Conservation (phyloP, 1,284 basidiomycete species). For the Malassezia slooffiae region DNA sequence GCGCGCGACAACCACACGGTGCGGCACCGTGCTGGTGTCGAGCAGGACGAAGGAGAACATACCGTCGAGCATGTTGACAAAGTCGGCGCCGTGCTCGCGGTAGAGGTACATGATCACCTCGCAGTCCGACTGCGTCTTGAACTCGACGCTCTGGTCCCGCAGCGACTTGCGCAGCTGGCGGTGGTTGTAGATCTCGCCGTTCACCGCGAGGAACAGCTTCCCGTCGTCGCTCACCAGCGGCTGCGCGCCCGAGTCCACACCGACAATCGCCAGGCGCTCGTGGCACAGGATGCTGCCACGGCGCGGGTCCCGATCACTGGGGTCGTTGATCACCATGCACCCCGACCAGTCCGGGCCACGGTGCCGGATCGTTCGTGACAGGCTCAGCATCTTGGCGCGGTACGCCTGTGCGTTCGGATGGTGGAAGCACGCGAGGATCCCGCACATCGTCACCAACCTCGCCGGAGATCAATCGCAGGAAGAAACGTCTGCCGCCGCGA, state of each 20-base stretch:
- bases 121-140: conserved; percentile 98
- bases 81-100: conserved; percentile 46
- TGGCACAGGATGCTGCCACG: conserved; percentile 47
- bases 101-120: conserved; percentile 71
- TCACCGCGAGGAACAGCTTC: conserved; percentile 78
- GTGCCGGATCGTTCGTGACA: conserved; percentile 45
- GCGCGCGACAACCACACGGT: conserved; percentile 83
- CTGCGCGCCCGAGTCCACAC: conserved; percentile 95
- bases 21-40: conserved; percentile 78
- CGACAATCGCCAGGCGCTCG: conserved; percentile 75
- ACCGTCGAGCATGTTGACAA: conserved; percentile 63
- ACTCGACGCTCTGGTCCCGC: conserved; percentile 55
- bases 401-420: conserved; percentile 43
- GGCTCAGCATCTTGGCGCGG: conserved; percentile 41
- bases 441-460: conserved; percentile 30
- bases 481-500: too few relatives aligned
- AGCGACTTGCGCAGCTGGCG: conserved; percentile 64
- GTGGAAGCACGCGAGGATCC: conserved; percentile 43
- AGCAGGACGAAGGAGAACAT: conserved; percentile 98
- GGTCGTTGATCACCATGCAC: conserved; percentile 37
- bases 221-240: conserved; percentile 80
- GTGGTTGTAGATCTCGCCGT: conserved; percentile 99
- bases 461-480: too few relatives aligned
- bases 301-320: conserved; percentile 11
- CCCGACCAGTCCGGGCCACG: conserved; percentile 46